These are phyloP conservation scores for Kwoniella newhampshirensis DNA, from an alignment of 768 basidiomycete genomes.

Conservation along the genomic window DNA sequence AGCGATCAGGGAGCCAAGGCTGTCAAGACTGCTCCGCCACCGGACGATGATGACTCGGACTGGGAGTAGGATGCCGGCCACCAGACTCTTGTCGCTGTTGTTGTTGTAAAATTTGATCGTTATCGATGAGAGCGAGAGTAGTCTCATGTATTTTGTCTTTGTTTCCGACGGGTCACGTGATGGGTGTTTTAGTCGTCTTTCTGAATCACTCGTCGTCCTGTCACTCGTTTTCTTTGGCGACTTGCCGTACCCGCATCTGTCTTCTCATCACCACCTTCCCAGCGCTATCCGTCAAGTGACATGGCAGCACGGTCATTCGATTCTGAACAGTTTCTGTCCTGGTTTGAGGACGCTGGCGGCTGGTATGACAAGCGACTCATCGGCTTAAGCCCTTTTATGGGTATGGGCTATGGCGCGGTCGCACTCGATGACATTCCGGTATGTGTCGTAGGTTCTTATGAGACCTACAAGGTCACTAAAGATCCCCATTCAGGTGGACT, in stretches of 20 bases:
- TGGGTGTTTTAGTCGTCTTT: too few relatives aligned
- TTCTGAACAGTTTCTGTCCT: slow-evolving; percentile 16
- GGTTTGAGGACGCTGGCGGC: slow-evolving; percentile 34
- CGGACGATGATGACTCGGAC: slow-evolving; percentile 48
- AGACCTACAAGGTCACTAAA: background rate
- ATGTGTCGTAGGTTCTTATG: slow-evolving; percentile 25
- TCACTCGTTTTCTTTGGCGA: too few relatives aligned
- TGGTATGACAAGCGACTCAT: slow-evolving; percentile 39
- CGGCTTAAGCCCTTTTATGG: slow-evolving; percentile 42
- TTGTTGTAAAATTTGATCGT: too few relatives aligned
- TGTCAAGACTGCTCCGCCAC: slow-evolving; percentile 6
- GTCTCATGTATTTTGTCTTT: too few relatives aligned
- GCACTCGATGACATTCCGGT: slow-evolving; percentile 75
- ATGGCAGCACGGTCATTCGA: slow-evolving; percentile 4
- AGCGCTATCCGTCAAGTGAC: too few relatives aligned
- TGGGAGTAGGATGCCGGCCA: slow-evolving; percentile 47
- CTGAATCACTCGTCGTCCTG: too few relatives aligned
- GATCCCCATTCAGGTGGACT: slow-evolving; percentile 68
- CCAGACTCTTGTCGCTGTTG: too few relatives aligned
- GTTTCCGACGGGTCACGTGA: slow-evolving; percentile 1
- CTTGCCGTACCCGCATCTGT: too few relatives aligned
- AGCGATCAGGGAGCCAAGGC: slow-evolving; percentile 36
- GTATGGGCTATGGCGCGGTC: slow-evolving; percentile 68
- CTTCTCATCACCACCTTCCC: too few relatives aligned
- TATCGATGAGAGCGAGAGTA: too few relatives aligned